A percentile compares a stretch with the other conserved stretches of the same genome.
Conservation (phyloP, 441 rosid genomes). For the Rhodomyrtus psidioides region DNA sequence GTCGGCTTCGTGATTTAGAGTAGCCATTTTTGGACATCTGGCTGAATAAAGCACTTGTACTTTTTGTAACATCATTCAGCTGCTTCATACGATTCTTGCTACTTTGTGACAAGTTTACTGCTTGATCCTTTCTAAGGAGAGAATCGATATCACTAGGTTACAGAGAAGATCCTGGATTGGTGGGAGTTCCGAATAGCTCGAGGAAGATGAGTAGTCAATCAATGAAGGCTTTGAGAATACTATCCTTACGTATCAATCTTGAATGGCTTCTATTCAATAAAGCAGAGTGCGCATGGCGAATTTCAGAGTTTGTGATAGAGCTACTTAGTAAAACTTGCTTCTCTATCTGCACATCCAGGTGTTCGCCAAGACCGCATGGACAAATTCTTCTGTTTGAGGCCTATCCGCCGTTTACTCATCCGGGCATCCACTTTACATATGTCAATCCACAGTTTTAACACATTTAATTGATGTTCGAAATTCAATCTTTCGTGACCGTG, state of each 20-base stretch:
- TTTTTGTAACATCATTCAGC: background rate
- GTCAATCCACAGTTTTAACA: background rate
- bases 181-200: background rate
- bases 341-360: background rate
- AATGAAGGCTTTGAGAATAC: background rate
- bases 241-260: background rate
- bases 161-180: background rate
- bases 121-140: background rate
- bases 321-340: too few relatives aligned
- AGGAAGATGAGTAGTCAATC: background rate
- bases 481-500: background rate
- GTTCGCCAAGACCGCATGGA: background rate
- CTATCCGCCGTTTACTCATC: background rate
- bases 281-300: background rate
- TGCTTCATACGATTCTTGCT: background rate
- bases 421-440: background rate
- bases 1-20: background rate
- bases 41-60: background rate
- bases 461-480: background rate
- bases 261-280: background rate
- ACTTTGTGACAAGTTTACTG: background rate
- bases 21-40: background rate
- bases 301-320: background rate
- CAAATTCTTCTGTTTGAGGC: background rate
- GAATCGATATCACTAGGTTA: background rate